Evolutionary conservation across 1,284 basidiomycete genomes (phyloP).

Genomic region (Trichosporon faecale): DNA sequence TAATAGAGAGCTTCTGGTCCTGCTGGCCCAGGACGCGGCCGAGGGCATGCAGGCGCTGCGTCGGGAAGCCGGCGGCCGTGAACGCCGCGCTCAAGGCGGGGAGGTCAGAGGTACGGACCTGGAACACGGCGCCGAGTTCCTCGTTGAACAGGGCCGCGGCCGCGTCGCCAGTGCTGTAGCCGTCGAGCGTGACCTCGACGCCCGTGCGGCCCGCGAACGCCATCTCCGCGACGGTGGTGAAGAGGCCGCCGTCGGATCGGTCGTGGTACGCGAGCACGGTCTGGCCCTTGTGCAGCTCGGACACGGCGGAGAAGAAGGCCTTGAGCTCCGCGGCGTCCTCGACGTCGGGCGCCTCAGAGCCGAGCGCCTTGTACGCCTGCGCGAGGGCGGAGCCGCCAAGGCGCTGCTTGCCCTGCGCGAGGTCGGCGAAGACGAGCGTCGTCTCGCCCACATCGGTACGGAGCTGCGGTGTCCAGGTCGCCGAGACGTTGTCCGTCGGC

Average conservation of each 20-base stretch:
- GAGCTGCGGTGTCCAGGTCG: conserved; percentile 92
- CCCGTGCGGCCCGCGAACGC: conserved; percentile 87
- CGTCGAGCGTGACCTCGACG: conserved; percentile 55
- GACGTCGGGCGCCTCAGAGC: conserved; percentile 79
- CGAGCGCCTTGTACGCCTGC: conserved; percentile 88
- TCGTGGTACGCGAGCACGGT: conserved; percentile 94
- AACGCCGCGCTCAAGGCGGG: conserved; percentile 63
- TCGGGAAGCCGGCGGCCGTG: conserved; percentile 67
- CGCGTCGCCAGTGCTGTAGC: conserved; percentile 57
- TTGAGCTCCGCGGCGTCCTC: conserved; percentile 72
- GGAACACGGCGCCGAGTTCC: conserved; percentile 90
- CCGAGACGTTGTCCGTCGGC: conserved; percentile 71
- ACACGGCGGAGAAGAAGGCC: conserved; percentile 75
- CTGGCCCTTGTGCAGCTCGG: conserved; percentile 62
- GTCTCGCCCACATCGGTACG: conserved; percentile 62
- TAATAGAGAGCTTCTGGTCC: conserved; percentile 65
- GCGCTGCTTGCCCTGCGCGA: conserved; percentile 77
- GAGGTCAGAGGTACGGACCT: conserved; percentile 68
- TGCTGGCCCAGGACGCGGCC: conserved; percentile 62
- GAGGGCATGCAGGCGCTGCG: conserved; percentile 68
- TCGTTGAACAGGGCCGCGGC: conserved; percentile 86
- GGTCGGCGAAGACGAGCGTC: conserved; percentile 81
- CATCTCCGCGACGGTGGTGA: conserved; percentile 94
- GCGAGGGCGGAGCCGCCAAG: conserved; percentile 92
- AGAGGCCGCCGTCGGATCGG: conserved; percentile 92